phyloP scores from a whole-genome alignment of 257 asterid species.

The Ligustrum vulgare region DNA sequence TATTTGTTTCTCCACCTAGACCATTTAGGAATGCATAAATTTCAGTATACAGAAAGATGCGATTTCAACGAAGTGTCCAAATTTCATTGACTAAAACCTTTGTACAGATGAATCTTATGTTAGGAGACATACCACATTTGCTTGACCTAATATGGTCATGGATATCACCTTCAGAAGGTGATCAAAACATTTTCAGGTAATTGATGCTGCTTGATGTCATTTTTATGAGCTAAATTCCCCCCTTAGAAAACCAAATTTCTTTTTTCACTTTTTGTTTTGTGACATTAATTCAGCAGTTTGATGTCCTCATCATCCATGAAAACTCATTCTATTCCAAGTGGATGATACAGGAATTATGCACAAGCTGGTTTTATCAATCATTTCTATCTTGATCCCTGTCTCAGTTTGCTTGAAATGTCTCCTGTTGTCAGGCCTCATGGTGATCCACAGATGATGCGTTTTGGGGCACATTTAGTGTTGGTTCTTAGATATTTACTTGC shows the following conservation, averaged over 20 bases:
- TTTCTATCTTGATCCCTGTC: conserved; percentile 5
- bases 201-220: conserved; percentile 17
- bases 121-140: conserved; percentile 84
- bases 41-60: background rate
- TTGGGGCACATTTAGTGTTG: conserved; percentile 97
- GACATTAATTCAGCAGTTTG: conserved; percentile 18
- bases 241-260: background rate
- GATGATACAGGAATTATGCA: conserved; percentile 18
- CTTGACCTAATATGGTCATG: conserved; percentile 89
- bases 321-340: conserved; percentile 17
- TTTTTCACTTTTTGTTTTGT: background rate
- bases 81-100: conserved; percentile 39
- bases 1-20: background rate
- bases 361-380: conserved; percentile 7
- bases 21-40: background rate
- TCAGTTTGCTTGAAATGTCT: conserved; percentile 26
- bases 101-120: conserved; percentile 90
- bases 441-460: conserved; percentile 99
- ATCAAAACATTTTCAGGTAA: conserved; percentile 71
- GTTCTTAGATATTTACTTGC: conserved; percentile 80
- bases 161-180: conserved; percentile 88
- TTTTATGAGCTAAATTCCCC: background rate
- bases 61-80: conserved; percentile 18
- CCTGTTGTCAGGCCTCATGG: conserved; percentile 86
- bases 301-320: background rate